Evolutionary conservation across 1,284 basidiomycete genomes (phyloP).

Genomic region (Ganoderma multipileum): DNA sequence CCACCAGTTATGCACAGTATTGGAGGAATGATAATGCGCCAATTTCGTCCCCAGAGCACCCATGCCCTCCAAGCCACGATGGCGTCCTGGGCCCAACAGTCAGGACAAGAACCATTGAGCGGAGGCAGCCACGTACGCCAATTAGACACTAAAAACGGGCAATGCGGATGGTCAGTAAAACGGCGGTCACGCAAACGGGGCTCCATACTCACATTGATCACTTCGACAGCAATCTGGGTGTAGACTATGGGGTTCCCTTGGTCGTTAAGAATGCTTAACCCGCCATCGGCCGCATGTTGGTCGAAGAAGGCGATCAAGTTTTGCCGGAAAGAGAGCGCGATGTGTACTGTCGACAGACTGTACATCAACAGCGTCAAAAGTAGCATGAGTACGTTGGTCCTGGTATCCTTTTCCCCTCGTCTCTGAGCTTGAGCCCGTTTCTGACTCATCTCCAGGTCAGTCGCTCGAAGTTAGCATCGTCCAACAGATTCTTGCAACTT

Average conservation of each 20-base stretch:
- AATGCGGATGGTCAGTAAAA: neutral
- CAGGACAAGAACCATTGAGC: neutral
- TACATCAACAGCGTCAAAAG: conserved; percentile 17
- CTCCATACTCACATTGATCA: conserved; percentile 10
- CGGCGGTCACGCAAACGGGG: neutral
- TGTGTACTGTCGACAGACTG: conserved; percentile 10
- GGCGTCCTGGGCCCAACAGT: neutral
- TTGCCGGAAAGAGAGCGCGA: neutral
- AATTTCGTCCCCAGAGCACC: conserved; percentile 7
- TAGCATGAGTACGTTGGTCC: conserved; percentile 6
- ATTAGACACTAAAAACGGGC: neutral
- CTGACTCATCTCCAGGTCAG: neutral
- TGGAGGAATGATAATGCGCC: neutral
- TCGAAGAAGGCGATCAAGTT: conserved; percentile 16
- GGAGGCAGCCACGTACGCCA: neutral
- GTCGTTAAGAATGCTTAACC: conserved; percentile 6
- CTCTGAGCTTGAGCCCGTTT: neutral
- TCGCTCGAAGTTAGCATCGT: neutral
- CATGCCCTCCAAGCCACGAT: conserved; percentile 17
- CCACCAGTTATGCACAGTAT: conserved; percentile 8
- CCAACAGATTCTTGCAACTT: neutral
- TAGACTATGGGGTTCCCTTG: conserved; percentile 1
- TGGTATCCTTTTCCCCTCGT: neutral
- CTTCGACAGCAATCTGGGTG: conserved; percentile 10
- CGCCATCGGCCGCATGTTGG: conserved; percentile 9